phyloP scores from a whole-genome alignment of 331 rosid species.

The Malus hybrid region DNA sequence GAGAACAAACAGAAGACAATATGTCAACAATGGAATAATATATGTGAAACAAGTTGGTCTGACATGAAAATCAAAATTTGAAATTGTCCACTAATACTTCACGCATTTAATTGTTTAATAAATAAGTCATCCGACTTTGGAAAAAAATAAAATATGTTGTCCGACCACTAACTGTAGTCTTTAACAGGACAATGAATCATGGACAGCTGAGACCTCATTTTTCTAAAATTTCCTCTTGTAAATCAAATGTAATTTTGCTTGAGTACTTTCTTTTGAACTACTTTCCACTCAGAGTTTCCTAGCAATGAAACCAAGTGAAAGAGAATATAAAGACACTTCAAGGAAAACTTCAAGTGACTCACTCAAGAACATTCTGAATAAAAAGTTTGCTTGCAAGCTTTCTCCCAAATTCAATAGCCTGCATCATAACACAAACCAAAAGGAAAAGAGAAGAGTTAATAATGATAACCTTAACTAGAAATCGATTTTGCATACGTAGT shows the following conservation, averaged over 20 bases:
- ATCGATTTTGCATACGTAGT: background rate
- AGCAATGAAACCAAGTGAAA: background rate
- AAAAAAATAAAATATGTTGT: background rate
- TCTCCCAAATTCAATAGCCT: slow-evolving; percentile 85
- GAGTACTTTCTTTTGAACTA: background rate
- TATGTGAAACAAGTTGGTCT: background rate
- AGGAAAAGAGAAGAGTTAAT: background rate
- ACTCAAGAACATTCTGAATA: slow-evolving; percentile 79
- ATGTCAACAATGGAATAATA: slow-evolving; percentile 9
- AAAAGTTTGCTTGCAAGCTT: slow-evolving; percentile 73
- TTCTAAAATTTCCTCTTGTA: background rate
- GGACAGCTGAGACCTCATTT: background rate
- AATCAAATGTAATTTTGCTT: background rate
- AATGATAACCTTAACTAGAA: background rate
- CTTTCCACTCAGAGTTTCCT: background rate
- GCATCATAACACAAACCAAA: slow-evolving; percentile 27
- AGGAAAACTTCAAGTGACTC: slow-evolving; percentile 29
- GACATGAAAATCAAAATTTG: background rate
- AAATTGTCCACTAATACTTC: background rate
- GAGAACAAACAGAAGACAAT: slow-evolving; percentile 9
- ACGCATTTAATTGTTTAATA: background rate
- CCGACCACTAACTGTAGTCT: background rate
- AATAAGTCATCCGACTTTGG: too few species aligned
- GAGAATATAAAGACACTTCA: background rate
- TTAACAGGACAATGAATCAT: background rate